Evolutionary conservation across 148 eudicot species (phyloP), one percentile per base, ranked within the genome.

Genomic region (Suaeda aralocaspica): DNA sequence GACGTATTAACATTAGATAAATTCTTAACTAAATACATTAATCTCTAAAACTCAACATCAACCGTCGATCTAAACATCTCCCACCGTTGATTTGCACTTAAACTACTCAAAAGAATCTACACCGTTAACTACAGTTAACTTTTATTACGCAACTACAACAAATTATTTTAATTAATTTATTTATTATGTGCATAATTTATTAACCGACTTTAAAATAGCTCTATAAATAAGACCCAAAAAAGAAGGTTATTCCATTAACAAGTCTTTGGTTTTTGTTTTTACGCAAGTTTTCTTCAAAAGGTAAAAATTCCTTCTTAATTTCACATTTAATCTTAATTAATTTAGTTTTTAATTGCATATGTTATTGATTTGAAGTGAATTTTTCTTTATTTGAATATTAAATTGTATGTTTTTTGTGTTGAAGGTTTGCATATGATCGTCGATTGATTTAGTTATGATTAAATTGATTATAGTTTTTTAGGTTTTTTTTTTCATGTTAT

Each of bases 71-170:
- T 11, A 6, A 3, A 28, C 28, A 46, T 28, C 28, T 21, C 4
- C 25, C 31, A 66, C 76, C 76, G 71, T 73, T 16, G 42, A 45
- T 65, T 11, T 0, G 15, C 31, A 28, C 36, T 18, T 22, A 15
- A 24, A 66, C 77, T 30, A 67, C 71, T 34, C 52, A 21, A 22
- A 67, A 4, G 18, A 18, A 44, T 48, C 36, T 50, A 51, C 31
- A 60, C 57, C 30, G 39, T 33, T 30, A 59, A 56, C 56, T 18
- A 9, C 55, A 19, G 30, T 42, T 73, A 44, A 18, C 16, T 13
- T 63, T 29, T 42, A 45, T 19, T 61, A 62, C 61, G 68, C 68
- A 36, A 72, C 61, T 51, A 5, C 5, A 25, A 3, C 62, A 22
- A 33, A 5, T 30, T 16, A 10, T n/a, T 52, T 52, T 5, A 2